phyloP scores from a whole-genome alignment of 1,284 basidiomycete genomes.

The Leccinum pachyderme region DNA sequence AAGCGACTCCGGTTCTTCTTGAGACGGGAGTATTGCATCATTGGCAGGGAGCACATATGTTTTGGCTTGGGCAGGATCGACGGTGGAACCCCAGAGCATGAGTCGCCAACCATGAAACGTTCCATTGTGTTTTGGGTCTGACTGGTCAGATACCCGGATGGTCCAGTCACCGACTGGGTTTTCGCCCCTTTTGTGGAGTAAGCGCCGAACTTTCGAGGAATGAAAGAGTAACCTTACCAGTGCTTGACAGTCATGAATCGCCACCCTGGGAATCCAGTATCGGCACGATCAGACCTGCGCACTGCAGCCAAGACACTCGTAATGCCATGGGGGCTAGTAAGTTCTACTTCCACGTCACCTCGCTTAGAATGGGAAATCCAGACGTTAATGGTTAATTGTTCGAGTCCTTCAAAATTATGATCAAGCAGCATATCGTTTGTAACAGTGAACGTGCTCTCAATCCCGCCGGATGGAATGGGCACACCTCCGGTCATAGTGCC shows the following conservation, averaged over 20 bases:
- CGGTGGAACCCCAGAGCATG: conserved; percentile 89
- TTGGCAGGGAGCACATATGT: conserved; percentile 63
- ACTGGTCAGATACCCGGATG: conserved; percentile 80
- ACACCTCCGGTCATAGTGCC: conserved; percentile 62
- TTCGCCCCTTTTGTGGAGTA: conserved; percentile 74
- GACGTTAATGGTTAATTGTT: conserved; percentile 91
- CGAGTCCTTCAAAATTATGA: conserved; percentile 84
- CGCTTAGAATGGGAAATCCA: conserved; percentile 88
- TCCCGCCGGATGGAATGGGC: conserved; percentile 66
- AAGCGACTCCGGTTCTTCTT: conserved; percentile 34
- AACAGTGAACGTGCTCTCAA: conserved; percentile 67
- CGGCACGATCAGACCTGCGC: conserved; percentile 68
- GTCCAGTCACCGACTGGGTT: conserved; percentile 92
- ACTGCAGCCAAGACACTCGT: conserved; percentile 81
- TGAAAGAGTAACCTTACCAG: conserved; percentile 59
- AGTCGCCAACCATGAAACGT: conserved; percentile 91
- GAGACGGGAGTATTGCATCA: conserved; percentile 56
- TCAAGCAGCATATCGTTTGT: conserved; percentile 69
- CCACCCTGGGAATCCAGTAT: conserved; percentile 87
- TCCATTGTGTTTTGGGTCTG: conserved; percentile 60
- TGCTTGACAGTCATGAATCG: conserved; percentile 98
- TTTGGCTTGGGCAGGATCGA: conserved; percentile 69
- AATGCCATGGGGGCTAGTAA: conserved; percentile 85
- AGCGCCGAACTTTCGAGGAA: conserved; percentile 8
- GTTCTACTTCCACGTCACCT: conserved; percentile 92